Conservation (phyloP, 2,329 filamentous ascomycete species). For the Trichothecium sympodiale region DNA sequence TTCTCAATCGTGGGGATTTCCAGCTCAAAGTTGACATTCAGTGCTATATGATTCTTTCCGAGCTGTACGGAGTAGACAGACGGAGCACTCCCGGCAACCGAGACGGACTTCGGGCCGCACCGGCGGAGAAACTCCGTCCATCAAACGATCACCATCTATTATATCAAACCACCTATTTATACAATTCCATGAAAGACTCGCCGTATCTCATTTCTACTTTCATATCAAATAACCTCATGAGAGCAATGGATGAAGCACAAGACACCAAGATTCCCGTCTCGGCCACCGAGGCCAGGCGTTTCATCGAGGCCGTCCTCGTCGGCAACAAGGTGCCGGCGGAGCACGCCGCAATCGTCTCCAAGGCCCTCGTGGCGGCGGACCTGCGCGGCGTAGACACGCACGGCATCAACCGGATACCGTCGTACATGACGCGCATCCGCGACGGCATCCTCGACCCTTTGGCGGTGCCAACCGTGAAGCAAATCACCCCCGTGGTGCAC, state of each 20-base stretch:
- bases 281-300: slow-evolving; percentile 28
- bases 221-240: background rate
- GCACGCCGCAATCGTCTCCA: slow-evolving; percentile 53
- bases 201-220: no score
- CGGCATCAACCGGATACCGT: slow-evolving; percentile 64
- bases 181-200: no score
- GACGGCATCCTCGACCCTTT: slow-evolving; percentile 54
- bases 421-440: slow-evolving; percentile 63
- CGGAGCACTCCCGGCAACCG: no score
- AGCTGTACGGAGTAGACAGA: no score
- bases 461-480: slow-evolving; percentile 45
- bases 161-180: no score
- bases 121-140: no score
- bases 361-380: slow-evolving; percentile 61
- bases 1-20: no score
- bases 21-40: no score
- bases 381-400: slow-evolving; percentile 72
- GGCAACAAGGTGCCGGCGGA: slow-evolving; percentile 48
- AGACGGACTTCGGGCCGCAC: no score
- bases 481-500: slow-evolving; percentile 60
- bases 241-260: slow-evolving; percentile 7
- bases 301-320: slow-evolving; percentile 42
- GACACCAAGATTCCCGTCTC: slow-evolving; percentile 19
- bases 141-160: no score
- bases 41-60: no score